These are phyloP conservation scores for Phytophthora pluvialis DNA, from an alignment of 352 stramenopile species.

Conservation along the genomic window DNA sequence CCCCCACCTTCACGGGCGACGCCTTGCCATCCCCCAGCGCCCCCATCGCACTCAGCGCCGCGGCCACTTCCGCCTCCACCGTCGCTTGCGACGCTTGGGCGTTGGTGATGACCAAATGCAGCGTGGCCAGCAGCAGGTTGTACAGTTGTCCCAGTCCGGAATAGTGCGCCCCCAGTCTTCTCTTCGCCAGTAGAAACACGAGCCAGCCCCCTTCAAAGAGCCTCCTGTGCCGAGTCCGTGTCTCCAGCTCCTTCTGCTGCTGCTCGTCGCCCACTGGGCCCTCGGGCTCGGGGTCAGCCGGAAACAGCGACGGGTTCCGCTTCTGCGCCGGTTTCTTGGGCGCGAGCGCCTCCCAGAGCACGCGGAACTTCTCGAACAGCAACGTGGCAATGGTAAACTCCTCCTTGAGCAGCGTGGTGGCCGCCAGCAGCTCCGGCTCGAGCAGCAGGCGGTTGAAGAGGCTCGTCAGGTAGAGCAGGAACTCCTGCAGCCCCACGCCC, in stretches of 20 bases:
- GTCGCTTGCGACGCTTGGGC: conserved; percentile 42
- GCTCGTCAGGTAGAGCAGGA: conserved; percentile 76
- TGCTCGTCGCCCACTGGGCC: conserved; percentile 20
- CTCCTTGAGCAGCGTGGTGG: conserved; percentile 81
- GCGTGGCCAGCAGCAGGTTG: conserved; percentile 73
- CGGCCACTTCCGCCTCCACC: conserved; percentile 81
- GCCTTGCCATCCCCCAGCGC: conserved; percentile 28
- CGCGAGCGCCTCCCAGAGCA: conserved; percentile 60
- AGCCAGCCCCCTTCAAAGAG: conserved; percentile 80
- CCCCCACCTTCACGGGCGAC: conserved; percentile 17
- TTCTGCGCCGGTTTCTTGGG: conserved; percentile 17
- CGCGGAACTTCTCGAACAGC: conserved; percentile 80
- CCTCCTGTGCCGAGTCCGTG: conserved; percentile 28
- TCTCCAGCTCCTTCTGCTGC: conserved; percentile 14
- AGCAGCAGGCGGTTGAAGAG: conserved; percentile 84
- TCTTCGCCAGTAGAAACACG: conserved; percentile 71
- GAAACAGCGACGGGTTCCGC: background rate
- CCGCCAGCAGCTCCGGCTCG: conserved; percentile 68
- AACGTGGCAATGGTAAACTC: conserved; percentile 78
- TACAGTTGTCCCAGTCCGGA: conserved; percentile 76
- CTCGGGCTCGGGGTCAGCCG: conserved; percentile 33
- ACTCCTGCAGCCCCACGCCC: conserved; percentile 64
- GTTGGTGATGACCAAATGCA: conserved; percentile 68
- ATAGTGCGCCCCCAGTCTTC: conserved; percentile 50
- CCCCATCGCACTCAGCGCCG: conserved; percentile 77